These are phyloP conservation scores for Paulownia fortunei DNA, from an alignment of 257 asterid species.

Conservation along the genomic window DNA sequence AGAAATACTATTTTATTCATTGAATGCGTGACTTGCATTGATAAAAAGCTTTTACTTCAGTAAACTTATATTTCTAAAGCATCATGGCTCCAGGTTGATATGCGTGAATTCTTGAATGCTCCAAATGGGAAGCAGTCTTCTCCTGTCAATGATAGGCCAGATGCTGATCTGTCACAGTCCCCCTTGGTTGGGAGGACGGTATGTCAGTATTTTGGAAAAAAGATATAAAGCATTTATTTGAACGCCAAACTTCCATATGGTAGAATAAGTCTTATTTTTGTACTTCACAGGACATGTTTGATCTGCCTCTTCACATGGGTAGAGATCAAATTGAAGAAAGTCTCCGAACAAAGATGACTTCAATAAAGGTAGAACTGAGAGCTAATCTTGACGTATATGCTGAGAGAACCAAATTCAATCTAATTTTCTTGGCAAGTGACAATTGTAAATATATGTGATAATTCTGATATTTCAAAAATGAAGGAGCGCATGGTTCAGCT, in stretches of 20 bases:
- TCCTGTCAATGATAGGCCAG: slow-evolving; percentile 66
- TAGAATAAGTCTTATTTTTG: slow-evolving; percentile 19
- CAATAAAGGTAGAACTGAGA: slow-evolving; percentile 65
- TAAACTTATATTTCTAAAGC: slow-evolving; percentile 23
- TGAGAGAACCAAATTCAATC: not conserved
- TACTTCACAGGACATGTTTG: slow-evolving; percentile 74
- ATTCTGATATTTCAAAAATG: slow-evolving; percentile 33
- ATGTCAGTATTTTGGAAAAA: slow-evolving; percentile 36
- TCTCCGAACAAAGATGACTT: slow-evolving; percentile 79
- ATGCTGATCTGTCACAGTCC: slow-evolving; percentile 74
- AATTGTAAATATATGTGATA: not conserved
- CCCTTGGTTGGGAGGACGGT: slow-evolving; percentile 96
- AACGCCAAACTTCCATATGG: slow-evolving; percentile 30
- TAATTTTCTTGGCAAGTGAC: slow-evolving; percentile 8
- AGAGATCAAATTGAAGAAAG: slow-evolving; percentile 95
- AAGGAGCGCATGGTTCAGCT: slow-evolving; percentile 97
- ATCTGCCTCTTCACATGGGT: slow-evolving; percentile 91
- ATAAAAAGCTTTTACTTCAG: slow-evolving; percentile 1
- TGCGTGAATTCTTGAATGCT: slow-evolving; percentile 94
- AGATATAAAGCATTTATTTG: slow-evolving; percentile 5
- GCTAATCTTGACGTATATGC: slow-evolving; percentile 10
- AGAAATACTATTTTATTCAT: too few relatives aligned
- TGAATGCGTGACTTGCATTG: slow-evolving; percentile 1
- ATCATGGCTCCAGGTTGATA: slow-evolving; percentile 65
- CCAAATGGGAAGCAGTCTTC: slow-evolving; percentile 79